Evolutionary conservation across 306 rosid species (phyloP).

Genomic region (Mimosa pudica): DNA sequence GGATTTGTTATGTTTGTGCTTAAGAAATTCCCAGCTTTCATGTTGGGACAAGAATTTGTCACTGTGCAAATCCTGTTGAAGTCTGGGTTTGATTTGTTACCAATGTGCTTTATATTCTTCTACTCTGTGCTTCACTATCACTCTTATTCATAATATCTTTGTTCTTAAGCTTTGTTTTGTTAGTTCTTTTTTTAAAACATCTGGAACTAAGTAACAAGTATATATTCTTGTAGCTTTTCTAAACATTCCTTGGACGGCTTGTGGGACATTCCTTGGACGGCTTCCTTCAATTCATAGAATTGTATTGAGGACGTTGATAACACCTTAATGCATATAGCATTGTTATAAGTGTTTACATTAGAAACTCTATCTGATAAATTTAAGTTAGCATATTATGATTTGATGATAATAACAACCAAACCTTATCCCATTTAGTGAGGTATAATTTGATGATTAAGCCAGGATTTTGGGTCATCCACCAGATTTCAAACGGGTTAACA

Average conservation of each 20-base stretch:
- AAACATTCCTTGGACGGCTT: not conserved
- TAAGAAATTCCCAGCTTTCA: constrained; percentile 70
- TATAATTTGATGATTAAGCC: no score
- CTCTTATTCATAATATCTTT: not conserved
- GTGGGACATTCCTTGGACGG: no score
- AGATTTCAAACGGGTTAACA: no score
- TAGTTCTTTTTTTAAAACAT: not conserved
- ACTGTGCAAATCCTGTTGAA: constrained; percentile 38
- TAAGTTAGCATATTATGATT: no score
- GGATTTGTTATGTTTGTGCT: no score
- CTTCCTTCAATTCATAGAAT: no score
- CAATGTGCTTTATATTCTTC: constrained; percentile 11
- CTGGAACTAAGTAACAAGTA: not conserved
- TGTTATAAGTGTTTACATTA: no score
- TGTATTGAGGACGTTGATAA: no score
- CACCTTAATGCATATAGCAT: not conserved
- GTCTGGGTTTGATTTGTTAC: constrained; percentile 27
- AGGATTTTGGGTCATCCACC: no score
- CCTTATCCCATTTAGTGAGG: no score
- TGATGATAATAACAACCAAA: no score
- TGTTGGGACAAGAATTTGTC: constrained; percentile 63
- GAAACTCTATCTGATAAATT: no score
- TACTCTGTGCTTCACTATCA: not conserved
- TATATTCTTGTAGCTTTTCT: not conserved
- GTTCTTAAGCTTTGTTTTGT: constrained; percentile 2